Evolutionary conservation across 441 rosid species (phyloP).

Genomic region (Jatropha podagrica): DNA sequence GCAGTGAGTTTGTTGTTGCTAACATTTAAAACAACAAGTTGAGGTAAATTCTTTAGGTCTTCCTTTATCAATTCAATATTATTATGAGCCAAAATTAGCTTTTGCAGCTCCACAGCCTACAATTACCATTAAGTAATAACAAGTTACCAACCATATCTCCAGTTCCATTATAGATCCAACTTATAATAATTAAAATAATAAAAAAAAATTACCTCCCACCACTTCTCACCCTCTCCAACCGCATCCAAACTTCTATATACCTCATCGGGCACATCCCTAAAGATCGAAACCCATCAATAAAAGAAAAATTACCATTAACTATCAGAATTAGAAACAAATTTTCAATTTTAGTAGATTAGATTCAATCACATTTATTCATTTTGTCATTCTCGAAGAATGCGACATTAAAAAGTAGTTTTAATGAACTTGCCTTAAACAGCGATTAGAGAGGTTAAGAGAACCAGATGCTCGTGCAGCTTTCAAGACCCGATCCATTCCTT

Average conservation of each 20-base stretch:
- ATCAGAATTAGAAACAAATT: not conserved
- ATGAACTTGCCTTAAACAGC: slow-evolving; percentile 65
- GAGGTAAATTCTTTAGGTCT: slow-evolving; percentile 66
- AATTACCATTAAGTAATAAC: slow-evolving; percentile 16
- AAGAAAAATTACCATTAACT: not conserved
- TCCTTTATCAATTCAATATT: slow-evolving; percentile 67
- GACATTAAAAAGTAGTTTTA: not conserved
- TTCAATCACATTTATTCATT: not conserved
- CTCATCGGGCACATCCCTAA: slow-evolving; percentile 75
- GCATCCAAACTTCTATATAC: slow-evolving; percentile 63
- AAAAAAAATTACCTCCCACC: slow-evolving; percentile 89
- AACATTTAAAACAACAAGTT: slow-evolving; percentile 69
- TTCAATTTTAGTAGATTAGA: not conserved
- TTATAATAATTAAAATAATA: not conserved
- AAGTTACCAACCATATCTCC: not conserved
- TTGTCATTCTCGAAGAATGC: not conserved
- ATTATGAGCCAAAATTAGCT: slow-evolving; percentile 91
- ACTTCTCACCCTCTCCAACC: slow-evolving; percentile 75
- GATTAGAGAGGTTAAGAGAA: slow-evolving; percentile 90
- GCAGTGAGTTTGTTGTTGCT: slow-evolving; percentile 70
- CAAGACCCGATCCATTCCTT: slow-evolving; percentile 71
- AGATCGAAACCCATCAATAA: not conserved
- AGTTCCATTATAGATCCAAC: not conserved
- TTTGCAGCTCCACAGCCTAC: slow-evolving; percentile 85
- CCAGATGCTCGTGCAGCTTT: slow-evolving; percentile 88